Percentiles rank a stretch among this genome's conserved stretches.
These are phyloP conservation scores for Stephanodiscus minutulus DNA, from an alignment of 108 stramenopile genomes.

Conservation along the genomic window DNA sequence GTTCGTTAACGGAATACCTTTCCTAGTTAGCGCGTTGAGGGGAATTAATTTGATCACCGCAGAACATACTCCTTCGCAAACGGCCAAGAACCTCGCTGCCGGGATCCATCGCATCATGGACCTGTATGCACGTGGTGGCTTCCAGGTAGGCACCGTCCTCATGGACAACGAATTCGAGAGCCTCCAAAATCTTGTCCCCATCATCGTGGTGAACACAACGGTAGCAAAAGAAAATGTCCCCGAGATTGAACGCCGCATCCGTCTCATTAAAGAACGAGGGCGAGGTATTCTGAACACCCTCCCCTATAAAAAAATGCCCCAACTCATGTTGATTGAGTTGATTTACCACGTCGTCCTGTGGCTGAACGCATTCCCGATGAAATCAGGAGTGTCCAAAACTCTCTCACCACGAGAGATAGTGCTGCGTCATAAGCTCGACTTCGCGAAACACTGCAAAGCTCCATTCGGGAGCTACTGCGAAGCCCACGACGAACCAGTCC, in stretches of 20 bases:
- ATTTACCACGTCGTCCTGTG: conserved; percentile 20
- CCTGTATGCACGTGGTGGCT: conserved; percentile 16
- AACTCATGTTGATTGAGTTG: conserved; percentile 14
- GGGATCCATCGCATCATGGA: background rate
- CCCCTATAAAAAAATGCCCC: conserved; percentile 2
- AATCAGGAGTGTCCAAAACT: conserved; percentile 12
- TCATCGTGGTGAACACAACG: conserved; percentile 20
- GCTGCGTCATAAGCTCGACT: conserved; percentile 13
- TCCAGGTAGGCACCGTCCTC: conserved; percentile 3
- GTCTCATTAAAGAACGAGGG: conserved; percentile 11
- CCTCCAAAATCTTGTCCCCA: background rate
- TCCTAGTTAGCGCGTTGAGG: conserved; percentile 37
- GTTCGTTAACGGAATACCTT: conserved; percentile 46
- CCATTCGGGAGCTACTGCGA: conserved; percentile 34
- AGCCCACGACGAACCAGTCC: conserved; percentile 14
- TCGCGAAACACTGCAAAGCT: conserved; percentile 21
- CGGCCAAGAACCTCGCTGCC: background rate
- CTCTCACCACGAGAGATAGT: conserved; percentile 25
- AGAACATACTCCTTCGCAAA: conserved; percentile 20
- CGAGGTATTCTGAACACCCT: conserved; percentile 7
- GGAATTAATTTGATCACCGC: conserved; percentile 36
- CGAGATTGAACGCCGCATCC: conserved; percentile 17
- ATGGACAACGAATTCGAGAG: conserved; percentile 26
- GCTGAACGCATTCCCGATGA: conserved; percentile 32
- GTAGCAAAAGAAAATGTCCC: conserved; percentile 30